Evolutionary conservation across 176 grass and related monocot species (phyloP).

Genomic region (Oryza meyeriana): DNA sequence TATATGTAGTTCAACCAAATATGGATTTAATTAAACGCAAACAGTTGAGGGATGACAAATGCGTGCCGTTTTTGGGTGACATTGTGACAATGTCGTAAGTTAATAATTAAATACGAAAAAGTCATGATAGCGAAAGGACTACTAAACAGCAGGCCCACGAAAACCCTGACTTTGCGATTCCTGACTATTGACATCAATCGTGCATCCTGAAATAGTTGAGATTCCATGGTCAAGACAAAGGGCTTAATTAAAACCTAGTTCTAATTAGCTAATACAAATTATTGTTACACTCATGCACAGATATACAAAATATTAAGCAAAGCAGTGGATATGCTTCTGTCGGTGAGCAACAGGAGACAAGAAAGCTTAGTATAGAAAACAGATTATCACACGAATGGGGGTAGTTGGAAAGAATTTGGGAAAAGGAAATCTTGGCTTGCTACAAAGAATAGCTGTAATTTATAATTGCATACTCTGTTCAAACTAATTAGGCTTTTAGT

Average conservation of each 20-base stretch:
- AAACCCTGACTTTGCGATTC: slow-evolving; percentile 18
- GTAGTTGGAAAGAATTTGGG: slow-evolving; percentile 37
- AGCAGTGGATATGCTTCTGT: neutral
- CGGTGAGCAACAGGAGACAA: neutral
- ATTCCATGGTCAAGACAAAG: slow-evolving; percentile 42
- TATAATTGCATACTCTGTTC: neutral
- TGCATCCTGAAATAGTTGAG: neutral
- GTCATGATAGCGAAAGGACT: neutral
- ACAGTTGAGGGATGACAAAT: too few relatives aligned
- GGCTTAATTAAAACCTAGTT: neutral
- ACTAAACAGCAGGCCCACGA: neutral
- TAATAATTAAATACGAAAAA: too few relatives aligned
- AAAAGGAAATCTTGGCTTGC: slow-evolving; percentile 20
- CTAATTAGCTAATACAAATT: neutral
- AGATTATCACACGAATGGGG: slow-evolving; percentile 15
- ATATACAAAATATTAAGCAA: neutral
- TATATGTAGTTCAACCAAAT: too few relatives aligned
- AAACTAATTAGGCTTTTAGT: neutral
- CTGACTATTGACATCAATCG: slow-evolving; percentile 21
- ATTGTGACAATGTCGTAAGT: too few relatives aligned
- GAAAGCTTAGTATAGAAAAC: neutral
- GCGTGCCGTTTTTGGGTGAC: too few relatives aligned
- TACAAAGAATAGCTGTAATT: neutral
- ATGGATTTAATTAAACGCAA: too few relatives aligned
- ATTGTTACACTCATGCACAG: neutral